A percentile compares a stretch with the other conserved stretches of the same genome.
These are phyloP conservation scores for Vicia faba DNA, from an alignment of 306 rosid species.

Conservation along the genomic window DNA sequence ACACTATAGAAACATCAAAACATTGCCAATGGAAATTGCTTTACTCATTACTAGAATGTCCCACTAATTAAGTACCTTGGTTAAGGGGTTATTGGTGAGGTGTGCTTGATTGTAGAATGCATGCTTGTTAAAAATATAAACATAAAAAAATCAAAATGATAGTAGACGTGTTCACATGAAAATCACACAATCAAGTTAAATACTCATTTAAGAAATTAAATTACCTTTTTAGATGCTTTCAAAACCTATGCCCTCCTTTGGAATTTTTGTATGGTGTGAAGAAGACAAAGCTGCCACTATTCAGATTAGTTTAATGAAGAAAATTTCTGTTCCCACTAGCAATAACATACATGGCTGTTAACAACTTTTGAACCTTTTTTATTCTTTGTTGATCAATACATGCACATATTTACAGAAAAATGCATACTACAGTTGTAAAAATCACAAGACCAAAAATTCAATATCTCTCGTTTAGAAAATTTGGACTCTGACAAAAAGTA, in stretches of 20 bases:
- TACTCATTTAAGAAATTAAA: not conserved
- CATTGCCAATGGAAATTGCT: no score
- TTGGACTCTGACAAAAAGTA: not conserved
- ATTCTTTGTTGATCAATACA: conserved; percentile 14
- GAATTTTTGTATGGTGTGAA: conserved; percentile 9
- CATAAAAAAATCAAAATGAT: no score
- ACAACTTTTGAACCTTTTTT: conserved; percentile 1
- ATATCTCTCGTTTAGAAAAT: conserved; percentile 15
- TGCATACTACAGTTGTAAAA: not conserved
- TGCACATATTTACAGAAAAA: conserved; percentile 18
- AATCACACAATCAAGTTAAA: not conserved
- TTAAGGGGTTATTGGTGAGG: no score
- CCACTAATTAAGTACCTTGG: no score
- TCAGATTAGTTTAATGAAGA: conserved; percentile 38
- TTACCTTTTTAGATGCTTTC: not conserved
- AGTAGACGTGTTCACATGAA: not conserved
- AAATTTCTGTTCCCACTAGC: conserved; percentile 46
- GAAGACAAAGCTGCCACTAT: conserved; percentile 27
- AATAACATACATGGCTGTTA: not conserved
- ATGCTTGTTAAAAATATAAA: no score
- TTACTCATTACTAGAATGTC: no score
- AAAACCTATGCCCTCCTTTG: not conserved
- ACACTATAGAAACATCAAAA: no score
- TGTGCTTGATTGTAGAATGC: no score
- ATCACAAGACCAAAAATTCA: conserved; percentile 2